Base-by-base conservation (phyloP, 805 yeast species). In the Hanseniaspora lindneri region DNA sequence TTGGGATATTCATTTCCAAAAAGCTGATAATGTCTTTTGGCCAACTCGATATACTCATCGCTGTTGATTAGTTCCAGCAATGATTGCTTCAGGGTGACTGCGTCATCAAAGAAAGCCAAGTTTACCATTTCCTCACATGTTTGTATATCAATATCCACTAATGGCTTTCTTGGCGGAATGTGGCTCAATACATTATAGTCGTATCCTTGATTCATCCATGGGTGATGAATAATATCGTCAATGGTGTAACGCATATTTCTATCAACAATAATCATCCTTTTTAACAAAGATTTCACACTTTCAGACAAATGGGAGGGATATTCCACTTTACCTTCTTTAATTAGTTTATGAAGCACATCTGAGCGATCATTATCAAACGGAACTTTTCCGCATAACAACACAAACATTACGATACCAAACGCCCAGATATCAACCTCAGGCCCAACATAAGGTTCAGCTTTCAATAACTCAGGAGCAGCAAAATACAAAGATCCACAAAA, bases 381-480 rank as follows among this genome's bases (percentile, higher is more conserved):
- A 13, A 92, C 97, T 62, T 86, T 88, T 49, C 99, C 99, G 63
- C 96, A 88, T 2, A 92, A 96, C 52, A 92, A 70, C 7, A 92
- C 99, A 60, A 86, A 92, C 44, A 92, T 67, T 0, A 92, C 97
- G 28, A 92, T 95, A 54, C 98, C 98, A 70, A 88, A 89, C 2
- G 96, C 85, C 98, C 98, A 92, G 17, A 92, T 80, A 63, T 92
- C 98, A 41, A 92, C 96, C 63, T 92, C 98, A 1, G 98, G 98
- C 0, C 98, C 99, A 32, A 75, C 71, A 59, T 92, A 92, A 1
- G 96, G 96, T 55, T 78, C 79, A 1, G 97, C 98, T 51, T 84
- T 83, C 47, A 92, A 70, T 55, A 92, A 71, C 64, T 92, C 99
- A 0, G 99, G 99, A 0, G 99, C 98, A 0, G 98, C 99, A 74